A percentile compares a stretch with the other conserved stretches of the same genome.
These are phyloP conservation scores for Vicia villosa DNA, from an alignment of 306 rosid genomes.

Conservation along the genomic window DNA sequence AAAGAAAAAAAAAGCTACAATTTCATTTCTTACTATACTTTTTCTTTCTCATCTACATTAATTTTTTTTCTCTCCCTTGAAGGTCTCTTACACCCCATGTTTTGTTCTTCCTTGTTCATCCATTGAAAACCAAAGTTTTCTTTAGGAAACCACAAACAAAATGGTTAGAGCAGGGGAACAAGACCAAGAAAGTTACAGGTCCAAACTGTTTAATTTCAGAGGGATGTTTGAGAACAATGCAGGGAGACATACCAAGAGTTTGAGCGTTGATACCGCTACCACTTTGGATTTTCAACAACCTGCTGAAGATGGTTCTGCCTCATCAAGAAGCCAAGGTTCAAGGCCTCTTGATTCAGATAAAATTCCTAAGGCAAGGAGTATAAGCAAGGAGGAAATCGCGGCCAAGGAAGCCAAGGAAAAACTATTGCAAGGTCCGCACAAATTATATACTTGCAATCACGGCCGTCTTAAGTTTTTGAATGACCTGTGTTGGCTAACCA, in stretches of 20 bases:
- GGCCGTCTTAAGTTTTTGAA: too few species aligned
- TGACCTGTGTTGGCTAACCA: too few species aligned
- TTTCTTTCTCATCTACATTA: constrained; percentile 23
- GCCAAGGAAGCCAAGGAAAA: constrained; percentile 56
- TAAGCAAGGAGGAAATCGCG: constrained; percentile 49
- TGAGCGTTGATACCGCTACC: constrained; percentile 52
- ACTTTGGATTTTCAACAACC: constrained; percentile 3
- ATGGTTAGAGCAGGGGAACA: constrained; percentile 57
- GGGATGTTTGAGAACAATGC: constrained; percentile 39
- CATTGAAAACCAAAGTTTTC: constrained; percentile 13
- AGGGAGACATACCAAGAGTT: constrained; percentile 57
- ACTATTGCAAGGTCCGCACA: constrained; percentile 40
- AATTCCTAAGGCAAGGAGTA: constrained; percentile 38
- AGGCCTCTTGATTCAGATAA: constrained; percentile 33
- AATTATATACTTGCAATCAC: too few species aligned
- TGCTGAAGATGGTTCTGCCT: constrained; percentile 39
- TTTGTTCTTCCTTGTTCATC: constrained; percentile 49
- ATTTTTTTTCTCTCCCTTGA: constrained; percentile 29
- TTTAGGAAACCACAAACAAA: constrained; percentile 7
- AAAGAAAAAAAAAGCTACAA: background rate
- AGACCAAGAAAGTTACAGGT: constrained; percentile 47
- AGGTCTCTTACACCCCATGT: constrained; percentile 47
- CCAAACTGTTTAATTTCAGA: constrained; percentile 48
- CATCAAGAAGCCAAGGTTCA: constrained; percentile 55
- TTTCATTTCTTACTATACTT: constrained; percentile 37